Base-by-base conservation (phyloP, 495 filamentous ascomycete genomes). In the Hamigera avellanea region DNA sequence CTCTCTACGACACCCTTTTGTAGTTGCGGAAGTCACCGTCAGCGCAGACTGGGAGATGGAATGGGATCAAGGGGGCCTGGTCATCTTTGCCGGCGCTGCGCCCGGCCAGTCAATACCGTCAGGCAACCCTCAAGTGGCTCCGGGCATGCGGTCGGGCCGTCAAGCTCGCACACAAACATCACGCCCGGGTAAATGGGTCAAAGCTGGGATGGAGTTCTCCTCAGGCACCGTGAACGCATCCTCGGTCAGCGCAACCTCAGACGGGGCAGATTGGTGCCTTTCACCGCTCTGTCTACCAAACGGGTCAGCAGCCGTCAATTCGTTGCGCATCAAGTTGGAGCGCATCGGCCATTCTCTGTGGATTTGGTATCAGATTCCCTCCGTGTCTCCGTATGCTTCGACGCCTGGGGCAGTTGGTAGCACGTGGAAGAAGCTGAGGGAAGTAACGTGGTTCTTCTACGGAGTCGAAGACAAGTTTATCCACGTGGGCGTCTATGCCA, bases 21-120 rank as follows among this genome's bases (percentile, higher is more conserved):
- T 72, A 23, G 57, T 71, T 9, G 72, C 72, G 26, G 70, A 74
- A 42, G 71, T 76, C n/a, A 76, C 72, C 35, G 68, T 75, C 30
- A 67, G 56, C 37, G 72, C 70, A 8, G 67, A 75, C 49, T 73
- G 69, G 69, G 69, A 72, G 44, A 62, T 71, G 48, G 70, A 74
- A 62, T 75, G 69, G 67, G 71, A 76, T 39, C 72, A 88, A 55
- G 64, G 61, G 26, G 83, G 81, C 9, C 78, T 93, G 47, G 81
- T 83, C 41, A 76, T 85, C 39, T 86, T 86, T 40, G 76, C 81
- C 30, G 83, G 83, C 37, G 78, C 77, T 12, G 67, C 82, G 16
- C 70, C 86, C 27, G 78, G 78, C 0, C 54, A 60, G 39, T 53
- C 64, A 1, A 44, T 53, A 23, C 51, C 54, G 1, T 48, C 56